Evolutionary conservation across 495 filamentous ascomycete species (phyloP).

Genomic region (Neurospora sp.): DNA sequence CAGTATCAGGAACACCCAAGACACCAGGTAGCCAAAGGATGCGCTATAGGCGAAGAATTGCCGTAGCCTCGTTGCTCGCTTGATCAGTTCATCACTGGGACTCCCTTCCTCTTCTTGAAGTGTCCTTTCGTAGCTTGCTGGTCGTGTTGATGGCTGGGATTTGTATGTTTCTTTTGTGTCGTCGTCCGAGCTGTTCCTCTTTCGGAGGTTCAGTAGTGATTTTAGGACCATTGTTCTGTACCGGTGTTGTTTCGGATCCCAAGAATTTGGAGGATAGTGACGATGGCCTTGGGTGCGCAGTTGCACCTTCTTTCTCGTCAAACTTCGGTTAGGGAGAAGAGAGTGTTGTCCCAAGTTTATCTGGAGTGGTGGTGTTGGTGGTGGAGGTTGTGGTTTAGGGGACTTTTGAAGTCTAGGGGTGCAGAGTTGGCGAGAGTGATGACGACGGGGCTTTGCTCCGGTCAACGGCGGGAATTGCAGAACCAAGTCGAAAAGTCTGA

Average conservation of each 20-base stretch:
- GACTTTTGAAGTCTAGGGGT: background rate
- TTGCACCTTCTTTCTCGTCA: background rate
- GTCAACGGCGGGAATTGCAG: background rate
- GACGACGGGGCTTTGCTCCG: background rate
- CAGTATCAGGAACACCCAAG: slow-evolving; percentile 66
- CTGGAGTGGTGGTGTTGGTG: background rate
- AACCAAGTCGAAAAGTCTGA: background rate
- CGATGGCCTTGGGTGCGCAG: background rate
- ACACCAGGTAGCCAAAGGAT: slow-evolving; percentile 58
- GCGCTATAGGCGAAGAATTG: slow-evolving; percentile 47
- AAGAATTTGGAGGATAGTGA: background rate
- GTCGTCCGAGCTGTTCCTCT: background rate
- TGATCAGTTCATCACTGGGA: slow-evolving; percentile 20
- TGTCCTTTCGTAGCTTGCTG: background rate
- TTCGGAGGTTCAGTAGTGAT: background rate
- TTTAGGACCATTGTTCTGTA: background rate
- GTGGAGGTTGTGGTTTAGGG: background rate
- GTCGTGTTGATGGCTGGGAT: background rate
- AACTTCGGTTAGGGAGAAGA: background rate
- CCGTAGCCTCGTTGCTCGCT: slow-evolving; percentile 47
- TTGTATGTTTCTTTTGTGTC: background rate
- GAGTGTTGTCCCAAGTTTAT: background rate
- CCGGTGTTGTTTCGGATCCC: background rate
- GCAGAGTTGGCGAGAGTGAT: background rate
- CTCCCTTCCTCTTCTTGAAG: background rate